Base-by-base conservation (phyloP, 164 flowering plant species). In the Liriodendron chinense region DNA sequence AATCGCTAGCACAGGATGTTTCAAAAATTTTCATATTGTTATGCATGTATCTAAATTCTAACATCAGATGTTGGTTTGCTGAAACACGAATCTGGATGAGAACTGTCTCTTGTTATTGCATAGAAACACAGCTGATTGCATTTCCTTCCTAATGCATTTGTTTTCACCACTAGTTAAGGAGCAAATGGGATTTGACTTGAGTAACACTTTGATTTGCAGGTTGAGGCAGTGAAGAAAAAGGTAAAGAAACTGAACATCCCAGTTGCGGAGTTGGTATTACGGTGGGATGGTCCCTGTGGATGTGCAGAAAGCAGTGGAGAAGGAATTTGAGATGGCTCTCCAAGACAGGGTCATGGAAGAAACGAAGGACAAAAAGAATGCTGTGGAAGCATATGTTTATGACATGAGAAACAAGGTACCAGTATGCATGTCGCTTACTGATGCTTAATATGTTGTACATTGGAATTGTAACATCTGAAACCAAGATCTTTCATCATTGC, bases 331-430 rank as follows among this genome's bases (percentile, higher is more conserved):
- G 79, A 91, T 94, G 98, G 97, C 97, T 28, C 78, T 94, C 75
- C 98, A 94, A 81, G 98, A 93, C 66, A 89, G 98, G 10, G 90
- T 94, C 26, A 94, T 93, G 98, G 98, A 94, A 80, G 97, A 93
- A 70, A 95, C 98, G 0, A 95, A 95, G 72, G 98, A 93, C 79
- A 89, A 75, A 82, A 95, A 95, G 84, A 95, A 95, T 85, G 98
- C 96, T 71, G 98, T 93, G 72, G 98, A 93, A 81, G 89, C 98
- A 4, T 95, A 92, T 86, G 98, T 95, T 25, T 93, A 95, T 83
- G 97, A 95, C 68, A 95, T 92, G 98, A 81, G 98, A 72, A 92
- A 95, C 80, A 95, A 93, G 94, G 97, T 88, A 71, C 26, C 43
- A 72, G 48, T 1, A 23, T 25, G 13, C 20, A n/a, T 23, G 5